Evolutionary conservation across 2,329 filamentous ascomycete genomes (phyloP).

Genomic region (Ophiocordyceps robertsii): DNA sequence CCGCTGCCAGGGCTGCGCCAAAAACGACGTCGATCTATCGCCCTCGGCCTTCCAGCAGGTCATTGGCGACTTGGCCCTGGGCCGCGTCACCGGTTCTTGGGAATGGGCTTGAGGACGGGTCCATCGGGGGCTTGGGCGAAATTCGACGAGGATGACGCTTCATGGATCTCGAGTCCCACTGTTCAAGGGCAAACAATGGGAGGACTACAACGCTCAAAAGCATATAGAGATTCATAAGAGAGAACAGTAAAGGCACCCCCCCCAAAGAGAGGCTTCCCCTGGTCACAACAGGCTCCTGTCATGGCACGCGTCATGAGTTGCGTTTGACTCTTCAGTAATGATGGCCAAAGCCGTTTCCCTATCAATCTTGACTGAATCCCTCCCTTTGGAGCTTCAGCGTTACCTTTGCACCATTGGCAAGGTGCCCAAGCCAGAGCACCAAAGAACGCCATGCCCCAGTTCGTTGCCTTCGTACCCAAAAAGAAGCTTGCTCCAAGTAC

Average conservation of each 20-base stretch:
- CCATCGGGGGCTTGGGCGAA: neutral
- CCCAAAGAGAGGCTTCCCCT: neutral
- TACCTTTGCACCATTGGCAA: no score
- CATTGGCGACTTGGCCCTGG: constrained; percentile 16
- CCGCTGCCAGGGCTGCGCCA: constrained; percentile 39
- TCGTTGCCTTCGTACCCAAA: no score
- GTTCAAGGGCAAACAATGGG: neutral
- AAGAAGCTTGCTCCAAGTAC: no score
- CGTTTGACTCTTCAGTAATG: no score
- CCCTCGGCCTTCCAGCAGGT: constrained; percentile 30
- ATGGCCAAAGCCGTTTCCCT: no score
- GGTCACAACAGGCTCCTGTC: no score
- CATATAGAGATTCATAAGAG: neutral
- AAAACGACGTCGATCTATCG: constrained; percentile 35
- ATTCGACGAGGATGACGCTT: neutral
- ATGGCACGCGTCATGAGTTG: no score
- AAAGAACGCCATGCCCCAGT: no score
- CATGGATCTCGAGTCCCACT: no score
- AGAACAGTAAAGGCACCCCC: neutral
- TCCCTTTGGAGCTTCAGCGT: no score
- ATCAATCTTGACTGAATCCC: no score
- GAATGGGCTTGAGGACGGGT: constrained; percentile 6
- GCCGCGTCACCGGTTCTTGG: constrained; percentile 12
- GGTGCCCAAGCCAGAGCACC: no score
- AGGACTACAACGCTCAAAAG: neutral